Conservation (phyloP, 305 asterid genomes). For the Euphrasia arctica region DNA sequence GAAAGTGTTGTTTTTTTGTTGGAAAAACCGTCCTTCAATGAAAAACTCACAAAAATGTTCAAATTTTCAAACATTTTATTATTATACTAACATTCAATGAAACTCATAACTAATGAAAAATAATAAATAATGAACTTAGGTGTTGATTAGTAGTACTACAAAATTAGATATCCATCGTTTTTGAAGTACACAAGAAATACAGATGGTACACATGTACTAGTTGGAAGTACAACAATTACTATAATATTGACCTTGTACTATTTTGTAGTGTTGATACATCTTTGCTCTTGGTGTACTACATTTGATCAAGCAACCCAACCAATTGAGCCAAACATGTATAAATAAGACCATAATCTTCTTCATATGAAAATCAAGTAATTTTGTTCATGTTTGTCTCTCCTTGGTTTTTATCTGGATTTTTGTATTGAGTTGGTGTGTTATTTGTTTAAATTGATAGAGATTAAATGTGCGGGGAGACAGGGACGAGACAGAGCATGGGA, state of each 20-base stretch:
- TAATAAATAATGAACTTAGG: too few species aligned
- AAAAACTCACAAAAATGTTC: not conserved
- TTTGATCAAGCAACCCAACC: not conserved
- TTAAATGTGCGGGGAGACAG: slow-evolving; percentile 40
- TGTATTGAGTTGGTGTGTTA: not conserved
- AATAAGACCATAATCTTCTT: not conserved
- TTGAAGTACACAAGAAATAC: too few species aligned
- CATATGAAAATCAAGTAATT: not conserved
- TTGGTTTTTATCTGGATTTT: not conserved
- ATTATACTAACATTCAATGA: too few species aligned
- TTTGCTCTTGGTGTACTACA: not conserved
- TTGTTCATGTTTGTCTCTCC: not conserved
- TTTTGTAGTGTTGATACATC: not conserved
- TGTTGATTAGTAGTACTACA: too few species aligned
- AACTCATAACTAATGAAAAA: too few species aligned
- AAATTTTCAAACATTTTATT: too few species aligned
- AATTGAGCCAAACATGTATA: not conserved
- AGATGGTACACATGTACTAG: not conserved
- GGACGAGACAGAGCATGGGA: slow-evolving; percentile 72
- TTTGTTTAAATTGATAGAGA: not conserved
- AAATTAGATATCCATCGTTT: too few species aligned
- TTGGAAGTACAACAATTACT: not conserved
- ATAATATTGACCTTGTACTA: not conserved
- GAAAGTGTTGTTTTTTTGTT: too few species aligned
- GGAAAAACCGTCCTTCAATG: not conserved